These are phyloP conservation scores for Fusarium coicis DNA, from an alignment of 2,329 filamentous ascomycete species.

Conservation along the genomic window DNA sequence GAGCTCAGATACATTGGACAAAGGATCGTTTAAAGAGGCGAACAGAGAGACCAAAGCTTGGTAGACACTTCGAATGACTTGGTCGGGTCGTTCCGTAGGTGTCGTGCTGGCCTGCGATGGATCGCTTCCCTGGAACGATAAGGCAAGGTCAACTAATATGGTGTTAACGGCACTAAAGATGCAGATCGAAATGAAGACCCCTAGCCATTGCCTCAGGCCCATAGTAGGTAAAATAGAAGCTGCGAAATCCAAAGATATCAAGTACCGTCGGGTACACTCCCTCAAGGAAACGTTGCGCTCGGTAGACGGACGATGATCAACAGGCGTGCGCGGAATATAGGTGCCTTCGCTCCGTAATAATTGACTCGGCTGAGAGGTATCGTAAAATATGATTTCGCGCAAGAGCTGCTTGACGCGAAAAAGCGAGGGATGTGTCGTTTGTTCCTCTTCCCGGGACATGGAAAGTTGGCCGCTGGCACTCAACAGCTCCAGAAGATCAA, in stretches of 20 bases:
- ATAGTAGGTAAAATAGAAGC: constrained; percentile 53
- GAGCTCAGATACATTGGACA: constrained; percentile 53
- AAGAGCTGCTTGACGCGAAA: constrained; percentile 66
- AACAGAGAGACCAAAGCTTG: constrained; percentile 63
- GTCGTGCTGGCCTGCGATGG: constrained; percentile 13
- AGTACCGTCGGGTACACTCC: constrained; percentile 62
- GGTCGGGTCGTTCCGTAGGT: constrained; percentile 30
- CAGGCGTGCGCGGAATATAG: constrained; percentile 40
- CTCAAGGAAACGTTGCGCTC: constrained; percentile 61
- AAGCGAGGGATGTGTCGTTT: constrained; percentile 60
- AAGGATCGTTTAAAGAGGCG: constrained; percentile 56
- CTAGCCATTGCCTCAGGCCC: constrained; percentile 59
- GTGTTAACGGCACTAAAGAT: constrained; percentile 68
- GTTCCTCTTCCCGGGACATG: constrained; percentile 59
- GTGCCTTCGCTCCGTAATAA: constrained; percentile 45
- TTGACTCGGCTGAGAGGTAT: constrained; percentile 61
- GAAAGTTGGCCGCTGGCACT: constrained; percentile 62
- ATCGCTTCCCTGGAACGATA: constrained; percentile 26
- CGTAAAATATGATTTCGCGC: constrained; percentile 65
- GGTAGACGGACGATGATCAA: constrained; percentile 59
- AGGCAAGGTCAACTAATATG: constrained; percentile 59
- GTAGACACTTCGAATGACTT: constrained; percentile 60
- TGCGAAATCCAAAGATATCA: constrained; percentile 63
- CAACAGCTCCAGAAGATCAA: constrained; percentile 64
- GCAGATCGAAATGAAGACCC: constrained; percentile 65